phyloP scores from a whole-genome alignment of 352 stramenopile genomes.

The Pythium pectinolyticum region DNA sequence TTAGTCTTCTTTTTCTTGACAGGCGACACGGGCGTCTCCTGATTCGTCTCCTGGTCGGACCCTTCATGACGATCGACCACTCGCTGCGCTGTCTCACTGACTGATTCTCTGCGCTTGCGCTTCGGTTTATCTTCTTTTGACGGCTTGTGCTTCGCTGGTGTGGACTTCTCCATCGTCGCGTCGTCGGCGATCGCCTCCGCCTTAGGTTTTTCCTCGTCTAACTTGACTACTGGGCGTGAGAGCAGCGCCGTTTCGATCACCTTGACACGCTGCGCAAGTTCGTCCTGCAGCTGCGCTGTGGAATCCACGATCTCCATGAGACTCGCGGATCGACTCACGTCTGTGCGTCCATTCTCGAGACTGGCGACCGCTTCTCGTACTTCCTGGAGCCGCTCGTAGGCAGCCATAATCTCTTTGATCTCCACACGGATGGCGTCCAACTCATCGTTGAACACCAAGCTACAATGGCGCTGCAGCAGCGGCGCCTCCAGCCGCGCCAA shows the following conservation, averaged over 20 bases:
- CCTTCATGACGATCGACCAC: too few species aligned
- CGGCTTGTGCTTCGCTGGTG: neutral
- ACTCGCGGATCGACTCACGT: neutral
- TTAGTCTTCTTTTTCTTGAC: neutral
- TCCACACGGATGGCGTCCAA: neutral
- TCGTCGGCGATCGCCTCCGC: neutral
- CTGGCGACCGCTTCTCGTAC: constrained; percentile 13
- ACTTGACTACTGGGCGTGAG: neutral
- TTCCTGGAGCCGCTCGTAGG: constrained; percentile 12
- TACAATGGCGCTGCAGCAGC: constrained; percentile 9
- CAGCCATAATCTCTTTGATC: neutral
- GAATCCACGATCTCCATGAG: neutral
- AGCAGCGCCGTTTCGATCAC: neutral
- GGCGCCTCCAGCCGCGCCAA: constrained; percentile 14
- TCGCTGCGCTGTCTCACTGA: too few species aligned
- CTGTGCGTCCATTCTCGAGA: neutral
- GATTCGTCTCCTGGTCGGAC: too few species aligned
- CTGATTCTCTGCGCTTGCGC: neutral
- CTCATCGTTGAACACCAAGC: constrained; percentile 7
- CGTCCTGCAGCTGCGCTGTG: neutral
- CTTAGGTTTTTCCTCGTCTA: neutral
- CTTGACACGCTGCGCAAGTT: neutral
- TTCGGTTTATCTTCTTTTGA: neutral
- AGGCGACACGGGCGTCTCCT: neutral
- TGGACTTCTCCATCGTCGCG: neutral